Conservation (phyloP, 805 yeast genomes). For the Metschnikowia cerradonensis region DNA sequence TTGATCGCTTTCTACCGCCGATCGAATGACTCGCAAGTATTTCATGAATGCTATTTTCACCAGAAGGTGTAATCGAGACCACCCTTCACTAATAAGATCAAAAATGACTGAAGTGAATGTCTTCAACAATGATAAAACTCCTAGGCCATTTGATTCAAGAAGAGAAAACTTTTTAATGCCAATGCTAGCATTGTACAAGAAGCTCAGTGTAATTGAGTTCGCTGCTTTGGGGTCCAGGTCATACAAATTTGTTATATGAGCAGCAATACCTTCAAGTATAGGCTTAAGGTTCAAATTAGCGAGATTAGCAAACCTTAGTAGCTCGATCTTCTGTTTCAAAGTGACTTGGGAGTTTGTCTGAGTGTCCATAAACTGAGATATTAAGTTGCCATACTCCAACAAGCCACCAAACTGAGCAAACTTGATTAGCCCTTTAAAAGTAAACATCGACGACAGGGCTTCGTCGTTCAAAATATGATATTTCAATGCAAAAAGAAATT, state of each 20-base stretch:
- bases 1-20: background rate
- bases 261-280: background rate
- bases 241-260: background rate
- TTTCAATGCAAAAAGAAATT: slow-evolving; percentile 9
- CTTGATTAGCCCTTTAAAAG: slow-evolving; percentile 2
- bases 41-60: slow-evolving; percentile 23
- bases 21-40: slow-evolving; percentile 10
- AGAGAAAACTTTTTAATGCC: background rate
- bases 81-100: background rate
- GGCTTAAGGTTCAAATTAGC: background rate
- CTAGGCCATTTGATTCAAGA: background rate
- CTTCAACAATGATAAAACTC: background rate
- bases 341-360: slow-evolving; percentile 6
- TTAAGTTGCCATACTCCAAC: background rate
- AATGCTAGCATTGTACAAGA: slow-evolving; percentile 2
- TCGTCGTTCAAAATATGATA: slow-evolving; percentile 8
- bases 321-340: slow-evolving; percentile 5
- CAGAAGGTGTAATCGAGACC: slow-evolving; percentile 4
- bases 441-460: slow-evolving; percentile 6
- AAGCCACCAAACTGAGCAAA: slow-evolving; percentile 7
- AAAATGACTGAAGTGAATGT: background rate
- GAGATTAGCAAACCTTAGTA: background rate
- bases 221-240: background rate
- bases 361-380: background rate
- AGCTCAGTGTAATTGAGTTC: background rate